These are phyloP conservation scores for Chlamydomonas asymmetrica DNA, from an alignment of 139 green algal species.

Conservation along the genomic window DNA sequence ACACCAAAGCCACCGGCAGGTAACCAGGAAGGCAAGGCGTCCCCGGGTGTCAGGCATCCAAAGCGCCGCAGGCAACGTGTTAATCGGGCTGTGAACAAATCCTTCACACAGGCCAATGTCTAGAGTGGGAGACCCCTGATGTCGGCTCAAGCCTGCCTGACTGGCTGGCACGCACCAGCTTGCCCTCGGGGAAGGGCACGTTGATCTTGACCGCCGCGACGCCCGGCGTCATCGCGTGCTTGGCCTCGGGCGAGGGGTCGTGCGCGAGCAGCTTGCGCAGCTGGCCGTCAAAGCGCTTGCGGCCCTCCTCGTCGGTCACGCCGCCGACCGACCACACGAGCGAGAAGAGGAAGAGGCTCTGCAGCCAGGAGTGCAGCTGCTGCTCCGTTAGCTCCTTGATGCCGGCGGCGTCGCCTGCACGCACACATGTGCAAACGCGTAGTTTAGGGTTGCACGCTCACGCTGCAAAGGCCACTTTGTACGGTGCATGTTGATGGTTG, in stretches of 20 bases:
- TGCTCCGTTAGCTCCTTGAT: slow-evolving; percentile 23
- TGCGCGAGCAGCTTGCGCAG: slow-evolving; percentile 61
- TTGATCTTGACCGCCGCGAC: slow-evolving; percentile 39
- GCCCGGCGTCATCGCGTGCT: slow-evolving; percentile 23
- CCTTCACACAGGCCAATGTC: too few relatives aligned
- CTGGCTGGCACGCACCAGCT: slow-evolving; percentile 35
- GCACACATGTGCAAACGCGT: too few relatives aligned
- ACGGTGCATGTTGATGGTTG: too few relatives aligned
- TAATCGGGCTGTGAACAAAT: too few relatives aligned
- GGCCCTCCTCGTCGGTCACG: slow-evolving; percentile 61
- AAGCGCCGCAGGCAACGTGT: too few relatives aligned
- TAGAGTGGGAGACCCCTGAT: too few relatives aligned
- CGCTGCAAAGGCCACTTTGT: too few relatives aligned
- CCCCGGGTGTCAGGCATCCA: too few relatives aligned
- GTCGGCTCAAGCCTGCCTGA: too few relatives aligned
- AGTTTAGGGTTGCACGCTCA: too few relatives aligned
- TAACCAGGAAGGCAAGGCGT: too few relatives aligned
- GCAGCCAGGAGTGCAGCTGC: slow-evolving; percentile 13
- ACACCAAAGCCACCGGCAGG: background rate
- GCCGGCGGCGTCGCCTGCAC: too few relatives aligned
- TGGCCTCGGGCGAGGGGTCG: slow-evolving; percentile 47
- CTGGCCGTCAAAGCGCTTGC: slow-evolving; percentile 37
- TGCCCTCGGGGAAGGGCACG: slow-evolving; percentile 52
- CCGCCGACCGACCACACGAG: slow-evolving; percentile 75
- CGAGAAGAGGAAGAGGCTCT: slow-evolving; percentile 72